Evolutionary conservation across 345 rosid species (phyloP).

Genomic region (Aquilaria yunnanensis): DNA sequence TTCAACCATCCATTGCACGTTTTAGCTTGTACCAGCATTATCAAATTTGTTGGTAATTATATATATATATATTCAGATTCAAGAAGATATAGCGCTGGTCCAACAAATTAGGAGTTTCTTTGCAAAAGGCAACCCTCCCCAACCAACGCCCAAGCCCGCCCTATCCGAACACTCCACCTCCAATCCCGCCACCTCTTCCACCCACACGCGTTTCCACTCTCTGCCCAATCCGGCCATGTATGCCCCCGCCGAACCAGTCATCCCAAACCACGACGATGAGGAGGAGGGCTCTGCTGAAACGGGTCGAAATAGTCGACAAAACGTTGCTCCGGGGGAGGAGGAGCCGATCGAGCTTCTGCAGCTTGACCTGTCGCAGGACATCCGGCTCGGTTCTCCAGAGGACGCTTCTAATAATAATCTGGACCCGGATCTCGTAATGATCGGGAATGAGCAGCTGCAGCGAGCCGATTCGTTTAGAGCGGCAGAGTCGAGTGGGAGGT

Average conservation of each 20-base stretch:
- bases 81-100: constrained; percentile 44
- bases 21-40: too few species aligned
- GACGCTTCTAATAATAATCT: constrained; percentile 48
- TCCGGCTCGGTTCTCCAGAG: constrained; percentile 64
- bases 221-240: constrained; percentile 14
- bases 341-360: constrained; percentile 69
- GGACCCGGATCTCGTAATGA: constrained; percentile 40
- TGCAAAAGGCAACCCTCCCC: constrained; percentile 27
- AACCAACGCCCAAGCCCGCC: constrained; percentile 64
- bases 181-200: constrained; percentile 52
- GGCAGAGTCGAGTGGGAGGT: constrained; percentile 37
- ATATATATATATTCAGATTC: constrained; percentile 22
- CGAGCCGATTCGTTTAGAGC: constrained; percentile 34
- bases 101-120: constrained; percentile 50
- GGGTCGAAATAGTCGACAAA: constrained; percentile 20
- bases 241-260: constrained; percentile 19
- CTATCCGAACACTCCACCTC: constrained; percentile 81
- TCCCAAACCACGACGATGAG: constrained; percentile 20
- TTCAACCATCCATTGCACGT: too few species aligned
- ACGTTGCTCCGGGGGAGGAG: constrained; percentile 5
- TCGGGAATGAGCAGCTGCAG: constrained; percentile 27
- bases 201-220: constrained; percentile 22
- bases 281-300: constrained; percentile 34
- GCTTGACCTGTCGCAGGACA: constrained; percentile 71
- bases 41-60: too few species aligned